phyloP scores from a whole-genome alignment of 1,139 yeast species.

The Lodderomyces elongisporus region DNA sequence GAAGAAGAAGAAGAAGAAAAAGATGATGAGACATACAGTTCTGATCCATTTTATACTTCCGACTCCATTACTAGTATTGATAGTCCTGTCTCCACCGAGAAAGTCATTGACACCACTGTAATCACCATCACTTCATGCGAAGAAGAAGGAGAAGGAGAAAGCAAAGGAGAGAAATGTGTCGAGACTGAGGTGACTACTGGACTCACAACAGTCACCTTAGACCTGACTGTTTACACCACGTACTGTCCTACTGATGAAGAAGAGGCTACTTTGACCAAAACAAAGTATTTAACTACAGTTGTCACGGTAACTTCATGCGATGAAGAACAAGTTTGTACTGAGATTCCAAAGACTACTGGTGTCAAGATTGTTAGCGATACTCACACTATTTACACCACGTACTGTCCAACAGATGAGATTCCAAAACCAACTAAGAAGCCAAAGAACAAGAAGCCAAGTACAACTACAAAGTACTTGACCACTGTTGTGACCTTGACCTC shows the following conservation, averaged over 20 bases:
- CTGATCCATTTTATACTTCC: no score
- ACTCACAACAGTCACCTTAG: slow-evolving; percentile 40
- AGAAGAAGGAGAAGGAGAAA: no score
- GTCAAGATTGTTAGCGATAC: slow-evolving; percentile 27
- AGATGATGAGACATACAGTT: no score
- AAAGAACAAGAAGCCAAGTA: slow-evolving; percentile 21
- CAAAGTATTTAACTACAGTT: slow-evolving; percentile 12
- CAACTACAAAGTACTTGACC: slow-evolving; percentile 7
- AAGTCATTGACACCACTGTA: slow-evolving; percentile 35
- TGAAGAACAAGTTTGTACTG: slow-evolving; percentile 21
- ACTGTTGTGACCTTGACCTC: slow-evolving; percentile 19
- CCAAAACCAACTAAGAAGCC: background rate
- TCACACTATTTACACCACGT: slow-evolving; percentile 18
- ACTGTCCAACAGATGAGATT: slow-evolving; percentile 16
- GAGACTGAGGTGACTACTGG: slow-evolving; percentile 33
- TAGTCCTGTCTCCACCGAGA: slow-evolving; percentile 5
- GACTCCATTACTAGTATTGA: no score
- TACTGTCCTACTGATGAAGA: no score
- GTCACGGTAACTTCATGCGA: slow-evolving; percentile 21
- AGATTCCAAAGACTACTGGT: slow-evolving; percentile 32
- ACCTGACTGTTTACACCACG: slow-evolving; percentile 43
- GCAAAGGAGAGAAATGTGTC: slow-evolving; percentile 28
- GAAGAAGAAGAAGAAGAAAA: no score
- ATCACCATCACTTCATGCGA: slow-evolving; percentile 50
- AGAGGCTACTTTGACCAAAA: slow-evolving; percentile 9